Percentiles rank a stretch among this genome's conserved stretches.
phyloP scores from a whole-genome alignment of 352 stramenopile genomes.

The Globisporangium apiculatum region DNA sequence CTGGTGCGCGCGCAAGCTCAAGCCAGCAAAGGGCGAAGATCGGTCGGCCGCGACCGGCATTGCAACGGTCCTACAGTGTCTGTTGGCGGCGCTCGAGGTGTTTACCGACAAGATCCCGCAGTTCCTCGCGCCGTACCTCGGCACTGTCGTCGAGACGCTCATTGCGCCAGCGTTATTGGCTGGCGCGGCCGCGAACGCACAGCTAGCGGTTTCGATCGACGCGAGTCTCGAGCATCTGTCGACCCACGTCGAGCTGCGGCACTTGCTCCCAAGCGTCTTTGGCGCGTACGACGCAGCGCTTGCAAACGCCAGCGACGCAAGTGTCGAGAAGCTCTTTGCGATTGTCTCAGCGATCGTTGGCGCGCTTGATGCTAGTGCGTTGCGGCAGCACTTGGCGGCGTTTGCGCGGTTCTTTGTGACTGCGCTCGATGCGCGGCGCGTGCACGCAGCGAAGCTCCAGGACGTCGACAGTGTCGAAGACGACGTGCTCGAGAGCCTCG shows the following conservation, averaged over 20 bases:
- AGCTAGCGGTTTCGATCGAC: constrained; percentile 54
- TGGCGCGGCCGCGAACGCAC: constrained; percentile 15
- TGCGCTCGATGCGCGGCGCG: constrained; percentile 61
- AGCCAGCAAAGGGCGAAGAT: constrained; percentile 19
- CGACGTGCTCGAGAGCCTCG: constrained; percentile 63
- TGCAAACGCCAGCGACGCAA: constrained; percentile 32
- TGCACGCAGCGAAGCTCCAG: constrained; percentile 45
- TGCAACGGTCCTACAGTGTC: constrained; percentile 63
- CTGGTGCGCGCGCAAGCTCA: constrained; percentile 31
- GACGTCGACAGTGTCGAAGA: constrained; percentile 70
- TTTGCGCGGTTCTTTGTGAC: constrained; percentile 83
- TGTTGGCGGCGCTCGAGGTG: constrained; percentile 66
- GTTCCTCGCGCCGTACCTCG: constrained; percentile 75
- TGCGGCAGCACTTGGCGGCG: constrained; percentile 62
- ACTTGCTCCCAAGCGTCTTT: constrained; percentile 65
- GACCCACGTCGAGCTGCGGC: constrained; percentile 66
- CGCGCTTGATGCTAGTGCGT: constrained; percentile 31
- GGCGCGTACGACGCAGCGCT: constrained; percentile 63
- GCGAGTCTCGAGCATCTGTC: constrained; percentile 56
- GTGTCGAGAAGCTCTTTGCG: constrained; percentile 60
- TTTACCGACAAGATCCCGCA: constrained; percentile 81
- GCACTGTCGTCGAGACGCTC: constrained; percentile 50
- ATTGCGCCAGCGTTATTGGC: constrained; percentile 44
- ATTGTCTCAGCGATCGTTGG: constrained; percentile 62
- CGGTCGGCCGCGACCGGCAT: constrained; percentile 15